These are phyloP conservation scores for Coprinopsis strossmayeri DNA, from an alignment of 768 basidiomycete species.

Conservation along the genomic window DNA sequence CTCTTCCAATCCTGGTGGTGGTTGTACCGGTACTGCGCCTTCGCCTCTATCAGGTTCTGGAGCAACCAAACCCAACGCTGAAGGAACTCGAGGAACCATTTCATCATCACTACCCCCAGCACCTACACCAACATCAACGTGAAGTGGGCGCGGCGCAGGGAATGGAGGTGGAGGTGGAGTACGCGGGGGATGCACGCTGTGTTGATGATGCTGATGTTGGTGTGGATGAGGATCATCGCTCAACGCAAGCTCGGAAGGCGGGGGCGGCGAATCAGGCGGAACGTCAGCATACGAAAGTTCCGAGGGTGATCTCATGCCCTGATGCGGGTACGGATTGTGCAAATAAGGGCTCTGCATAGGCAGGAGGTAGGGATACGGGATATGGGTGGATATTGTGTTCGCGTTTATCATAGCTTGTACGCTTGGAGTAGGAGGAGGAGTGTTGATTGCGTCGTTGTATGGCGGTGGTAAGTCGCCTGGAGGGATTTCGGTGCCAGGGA, in stretches of 20 bases:
- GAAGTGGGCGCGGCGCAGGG: not conserved
- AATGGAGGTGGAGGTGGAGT: not conserved
- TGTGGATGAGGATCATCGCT: not conserved
- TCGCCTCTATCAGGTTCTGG: too few species aligned
- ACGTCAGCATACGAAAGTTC: conserved; percentile 24
- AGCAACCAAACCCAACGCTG: not conserved
- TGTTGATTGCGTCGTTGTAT: conserved; percentile 5
- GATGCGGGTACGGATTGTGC: conserved; percentile 12
- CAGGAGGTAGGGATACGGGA: conserved; percentile 4
- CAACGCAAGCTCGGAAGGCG: not conserved
- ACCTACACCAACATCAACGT: not conserved
- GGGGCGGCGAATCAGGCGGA: conserved; percentile 21
- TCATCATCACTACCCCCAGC: not conserved
- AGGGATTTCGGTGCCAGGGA: conserved; percentile 42
- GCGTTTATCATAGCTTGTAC: conserved; percentile 15
- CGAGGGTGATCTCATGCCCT: conserved; percentile 3
- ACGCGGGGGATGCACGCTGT: not conserved
- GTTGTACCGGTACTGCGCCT: too few species aligned
- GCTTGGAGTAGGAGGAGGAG: conserved; percentile 2
- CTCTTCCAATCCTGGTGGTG: too few species aligned
- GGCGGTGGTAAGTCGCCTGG: conserved; percentile 33
- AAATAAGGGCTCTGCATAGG: conserved; percentile 10
- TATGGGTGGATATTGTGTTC: not conserved
- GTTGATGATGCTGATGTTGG: not conserved
- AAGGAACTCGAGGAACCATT: not conserved